Evolutionary conservation across 192 early-diverging fungal genomes (phyloP), one percentile per base, ranked within the genome.

Genomic region (Backusella australiensis): DNA sequence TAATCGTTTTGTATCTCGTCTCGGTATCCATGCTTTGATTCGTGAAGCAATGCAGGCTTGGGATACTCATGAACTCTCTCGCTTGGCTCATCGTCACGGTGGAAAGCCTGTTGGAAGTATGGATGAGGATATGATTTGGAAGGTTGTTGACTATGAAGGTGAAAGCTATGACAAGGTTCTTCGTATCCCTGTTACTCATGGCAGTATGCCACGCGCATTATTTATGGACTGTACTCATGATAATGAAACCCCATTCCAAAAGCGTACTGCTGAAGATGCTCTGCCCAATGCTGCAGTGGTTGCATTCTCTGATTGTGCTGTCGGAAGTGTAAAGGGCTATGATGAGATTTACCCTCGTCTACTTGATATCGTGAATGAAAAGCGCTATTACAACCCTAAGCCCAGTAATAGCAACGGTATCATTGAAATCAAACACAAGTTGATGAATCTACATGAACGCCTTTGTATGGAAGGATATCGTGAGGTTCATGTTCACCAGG

Each of bases 171-270:
- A 82, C 4, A 38, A 78, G 17, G 76, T 76, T 1, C 26, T 75
- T 4, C 63, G 69, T 23, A 81, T 97, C 4, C 89, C 94, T 12
- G 86, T 95, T 19, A 80, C 97, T 15, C 86, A 86, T 35, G 96
- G 93, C 14, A 94, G 94, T 8, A 83, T 83, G 21, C 96, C 97
- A 4, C 97, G 99, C 75, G 96, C 96, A 6, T 87, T 99, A 11
- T 97, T 99, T 80, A 98, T 99, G 92, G 98, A 99, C 82, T 98
- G 97, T 87, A 99, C 98, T 14, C 98, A 99, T 73, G 98, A 99
- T 83, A 99, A 99, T 80, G 95, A 98, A 83, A 94, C 94, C 2
- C 98, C 98, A 2, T 87, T 93, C 29, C 96, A 99, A 80, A 96
- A 95, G 67, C 88, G 97, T 69, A 90, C 90, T 0, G 91, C 96